Evolutionary conservation across 2,329 filamentous ascomycete genomes (phyloP), one percentile per base, ranked within the genome.

Genomic region (Hypoxylon sp.): DNA sequence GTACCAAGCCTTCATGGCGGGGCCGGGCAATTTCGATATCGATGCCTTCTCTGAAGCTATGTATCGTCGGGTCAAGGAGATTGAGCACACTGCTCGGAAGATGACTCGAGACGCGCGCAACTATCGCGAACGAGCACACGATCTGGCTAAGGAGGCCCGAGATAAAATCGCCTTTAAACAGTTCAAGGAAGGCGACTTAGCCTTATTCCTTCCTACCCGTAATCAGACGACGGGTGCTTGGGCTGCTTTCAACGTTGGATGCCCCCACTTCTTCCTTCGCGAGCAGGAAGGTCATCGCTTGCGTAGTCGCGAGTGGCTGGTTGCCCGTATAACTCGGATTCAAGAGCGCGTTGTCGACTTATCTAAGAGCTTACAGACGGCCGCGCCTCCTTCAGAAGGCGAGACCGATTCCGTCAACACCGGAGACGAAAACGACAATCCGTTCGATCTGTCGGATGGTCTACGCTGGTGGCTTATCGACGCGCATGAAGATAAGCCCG

Each of bases 161-260:
- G 92, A 97, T 70, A 98, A 98, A 81, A 97, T 99, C 74, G 94
- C 95, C 1, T 97, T 95, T 76, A 90, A 91, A 64, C 90, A 94
- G 52, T 99, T 99, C 82, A 98, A 97, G 74, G 94, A 97, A 77
- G 94, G 95, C 6, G 95, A 99, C 74, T 84, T 99, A 13, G 95
- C 94, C 11, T 79, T 99, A 1, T 99, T 99, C 80, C 80, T 99
- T 41, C 95, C 95, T 0, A 99, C 95, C 0, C 86, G 94, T 34
- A 98, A 97, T 75, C 94, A 98, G 78, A 92, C 91, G 37, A 95
- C 93, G 4, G 91, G 94, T 15, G 94, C 95, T 0, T 99, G 95
- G 95, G 95, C 95, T 4, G 95, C 95, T 0, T 99, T 99, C 84
- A 99, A 99, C 72, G 92, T 99, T 30, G 94, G 94, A 1, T 97